Evolutionary conservation across 2,329 filamentous ascomycete species (phyloP).

Genomic region (Aureobasidium vineae): DNA sequence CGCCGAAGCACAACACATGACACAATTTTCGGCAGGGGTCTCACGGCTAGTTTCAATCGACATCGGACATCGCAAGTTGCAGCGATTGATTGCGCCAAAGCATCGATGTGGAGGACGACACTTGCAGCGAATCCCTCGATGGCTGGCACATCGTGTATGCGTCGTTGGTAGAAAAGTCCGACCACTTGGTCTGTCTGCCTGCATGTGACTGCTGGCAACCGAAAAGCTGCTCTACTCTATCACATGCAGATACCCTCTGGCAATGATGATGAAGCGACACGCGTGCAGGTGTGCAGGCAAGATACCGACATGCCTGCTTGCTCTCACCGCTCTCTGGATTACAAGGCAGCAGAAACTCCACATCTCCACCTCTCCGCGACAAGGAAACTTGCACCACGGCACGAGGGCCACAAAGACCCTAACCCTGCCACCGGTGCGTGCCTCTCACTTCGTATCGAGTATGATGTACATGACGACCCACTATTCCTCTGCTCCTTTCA

Average conservation of each 20-base stretch:
- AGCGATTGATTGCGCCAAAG: neutral
- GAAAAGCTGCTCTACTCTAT: too few species aligned
- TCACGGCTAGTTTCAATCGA: neutral
- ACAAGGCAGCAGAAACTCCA: constrained; percentile 5
- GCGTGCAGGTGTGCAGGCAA: neutral
- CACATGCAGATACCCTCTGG: too few species aligned
- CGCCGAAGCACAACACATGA: neutral
- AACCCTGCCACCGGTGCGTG: neutral
- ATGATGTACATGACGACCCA: constrained; percentile 10
- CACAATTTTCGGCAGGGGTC: neutral
- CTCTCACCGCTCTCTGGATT: neutral
- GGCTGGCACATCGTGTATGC: neutral
- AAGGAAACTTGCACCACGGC: neutral
- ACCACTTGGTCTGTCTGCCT: neutral
- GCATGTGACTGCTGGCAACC: neutral
- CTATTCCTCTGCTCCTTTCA: neutral
- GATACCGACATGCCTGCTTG: neutral
- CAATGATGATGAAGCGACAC: neutral
- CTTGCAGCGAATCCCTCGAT: neutral
- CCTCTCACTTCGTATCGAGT: neutral
- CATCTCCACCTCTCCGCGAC: constrained; percentile 16
- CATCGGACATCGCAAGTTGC: neutral
- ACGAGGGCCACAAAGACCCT: neutral
- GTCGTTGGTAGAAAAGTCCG: neutral
- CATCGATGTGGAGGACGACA: neutral